Evolutionary conservation across 139 green algal species (phyloP).

Genomic region (Diplosphaera chodatii): DNA sequence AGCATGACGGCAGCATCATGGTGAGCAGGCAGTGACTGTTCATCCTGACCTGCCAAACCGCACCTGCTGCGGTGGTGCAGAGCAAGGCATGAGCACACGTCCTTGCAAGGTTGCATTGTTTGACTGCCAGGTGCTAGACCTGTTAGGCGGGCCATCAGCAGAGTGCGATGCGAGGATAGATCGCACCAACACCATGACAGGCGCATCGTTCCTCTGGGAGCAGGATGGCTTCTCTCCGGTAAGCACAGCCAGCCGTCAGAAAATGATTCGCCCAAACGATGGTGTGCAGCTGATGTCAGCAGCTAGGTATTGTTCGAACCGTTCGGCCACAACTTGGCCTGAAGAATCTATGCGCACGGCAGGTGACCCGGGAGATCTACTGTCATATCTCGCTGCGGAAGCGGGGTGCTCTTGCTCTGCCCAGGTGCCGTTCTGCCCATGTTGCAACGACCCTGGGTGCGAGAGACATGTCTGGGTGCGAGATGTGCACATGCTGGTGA

Average conservation of each 20-base stretch:
- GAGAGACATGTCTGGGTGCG: no score
- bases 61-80: no score
- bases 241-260: no score
- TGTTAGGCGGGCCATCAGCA: slow-evolving; percentile 16
- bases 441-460: no score
- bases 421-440: background rate
- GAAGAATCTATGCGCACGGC: no score
- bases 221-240: slow-evolving; percentile 14
- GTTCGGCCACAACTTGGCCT: no score
- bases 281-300: background rate
- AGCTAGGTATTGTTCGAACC: no score
- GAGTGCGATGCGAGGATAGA: slow-evolving; percentile 1
- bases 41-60: background rate
- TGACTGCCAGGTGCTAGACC: slow-evolving; percentile 6
- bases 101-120: background rate
- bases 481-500: no score
- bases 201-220: slow-evolving; percentile 18
- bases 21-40: background rate
- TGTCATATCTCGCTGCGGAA: slow-evolving; percentile 13
- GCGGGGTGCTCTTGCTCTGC: background rate
- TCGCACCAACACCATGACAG: slow-evolving; percentile 9
- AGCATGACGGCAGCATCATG: slow-evolving; percentile 13
- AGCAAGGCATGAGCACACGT: no score
- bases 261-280: background rate
- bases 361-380: slow-evolving; percentile 9